Percentiles rank a stretch among this genome's conserved stretches.
phyloP scores from a whole-genome alignment of 495 filamentous ascomycete genomes.

The Penicillium coprophilum region DNA sequence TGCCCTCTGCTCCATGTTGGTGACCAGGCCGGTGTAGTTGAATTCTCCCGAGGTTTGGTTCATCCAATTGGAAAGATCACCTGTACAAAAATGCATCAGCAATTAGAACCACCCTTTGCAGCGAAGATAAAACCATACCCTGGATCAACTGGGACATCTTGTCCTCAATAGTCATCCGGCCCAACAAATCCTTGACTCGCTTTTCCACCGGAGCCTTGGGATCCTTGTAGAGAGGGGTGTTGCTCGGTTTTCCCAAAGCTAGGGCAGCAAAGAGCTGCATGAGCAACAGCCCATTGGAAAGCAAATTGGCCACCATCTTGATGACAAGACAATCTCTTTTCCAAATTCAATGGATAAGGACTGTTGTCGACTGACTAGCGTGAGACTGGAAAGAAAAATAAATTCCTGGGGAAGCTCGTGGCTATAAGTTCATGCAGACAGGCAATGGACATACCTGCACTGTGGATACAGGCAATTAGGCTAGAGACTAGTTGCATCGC shows the following conservation, averaged over 20 bases:
- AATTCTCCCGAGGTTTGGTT: conserved; percentile 55
- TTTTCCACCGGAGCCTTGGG: conserved; percentile 57
- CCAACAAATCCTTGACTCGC: conserved; percentile 62
- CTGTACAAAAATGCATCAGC: conserved; percentile 25
- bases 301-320: conserved; percentile 27
- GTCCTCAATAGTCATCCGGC: conserved; percentile 68
- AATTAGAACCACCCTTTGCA: no score
- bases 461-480: background rate
- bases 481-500: background rate
- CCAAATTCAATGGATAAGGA: background rate
- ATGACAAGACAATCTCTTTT: background rate
- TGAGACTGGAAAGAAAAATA: background rate
- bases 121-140: conserved; percentile 31
- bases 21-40: conserved; percentile 63
- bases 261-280: conserved; percentile 29
- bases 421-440: conserved; percentile 1
- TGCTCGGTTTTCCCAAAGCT: conserved; percentile 18
- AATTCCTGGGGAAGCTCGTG: background rate
- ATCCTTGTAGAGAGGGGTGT: conserved; percentile 57
- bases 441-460: background rate
- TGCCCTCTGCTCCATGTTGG: conserved; percentile 61
- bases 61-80: conserved; percentile 71
- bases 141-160: conserved; percentile 67
- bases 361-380: background rate
- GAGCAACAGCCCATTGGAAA: conserved; percentile 34